These are phyloP conservation scores for Erythrobasidium yunnanense DNA, from an alignment of 768 basidiomycete genomes.

Conservation along the genomic window DNA sequence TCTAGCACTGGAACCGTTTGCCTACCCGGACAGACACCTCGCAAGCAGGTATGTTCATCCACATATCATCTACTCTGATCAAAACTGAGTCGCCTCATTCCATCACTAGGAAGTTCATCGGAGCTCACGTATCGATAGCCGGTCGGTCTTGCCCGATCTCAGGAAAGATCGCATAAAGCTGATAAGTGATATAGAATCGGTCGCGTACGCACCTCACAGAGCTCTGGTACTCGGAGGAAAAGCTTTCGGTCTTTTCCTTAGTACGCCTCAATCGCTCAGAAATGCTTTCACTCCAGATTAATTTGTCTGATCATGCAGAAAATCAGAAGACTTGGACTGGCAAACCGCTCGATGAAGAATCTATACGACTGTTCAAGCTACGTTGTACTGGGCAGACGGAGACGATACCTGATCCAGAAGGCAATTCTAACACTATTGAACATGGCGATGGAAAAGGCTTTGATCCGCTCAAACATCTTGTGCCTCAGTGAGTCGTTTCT, in stretches of 20 bases:
- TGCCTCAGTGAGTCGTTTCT: slow-evolving; percentile 48
- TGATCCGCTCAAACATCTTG: slow-evolving; percentile 54
- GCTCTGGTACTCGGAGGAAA: slow-evolving; percentile 56
- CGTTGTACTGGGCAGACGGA: slow-evolving; percentile 25
- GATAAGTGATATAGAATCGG: background rate
- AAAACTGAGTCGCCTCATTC: too few relatives aligned
- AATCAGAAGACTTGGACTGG: slow-evolving; percentile 72
- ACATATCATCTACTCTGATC: too few relatives aligned
- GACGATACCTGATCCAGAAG: slow-evolving; percentile 47
- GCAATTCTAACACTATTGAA: background rate
- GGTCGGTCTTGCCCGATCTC: background rate
- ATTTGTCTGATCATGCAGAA: slow-evolving; percentile 39
- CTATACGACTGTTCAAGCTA: slow-evolving; percentile 50
- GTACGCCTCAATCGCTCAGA: background rate
- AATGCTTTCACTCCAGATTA: background rate
- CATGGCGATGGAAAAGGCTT: slow-evolving; percentile 45
- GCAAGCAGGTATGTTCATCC: background rate
- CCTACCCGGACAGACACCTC: background rate
- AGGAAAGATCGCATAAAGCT: background rate
- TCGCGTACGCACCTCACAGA: slow-evolving; percentile 55
- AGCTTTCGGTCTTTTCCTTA: slow-evolving; percentile 71
- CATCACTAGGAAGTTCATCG: slow-evolving; percentile 42
- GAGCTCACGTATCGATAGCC: slow-evolving; percentile 70
- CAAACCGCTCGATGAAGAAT: slow-evolving; percentile 50
- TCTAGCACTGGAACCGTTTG: background rate